Evolutionary conservation across 495 filamentous ascomycete species (phyloP), one percentile per base, ranked within the genome.

Genomic region (Xylaria venustula): DNA sequence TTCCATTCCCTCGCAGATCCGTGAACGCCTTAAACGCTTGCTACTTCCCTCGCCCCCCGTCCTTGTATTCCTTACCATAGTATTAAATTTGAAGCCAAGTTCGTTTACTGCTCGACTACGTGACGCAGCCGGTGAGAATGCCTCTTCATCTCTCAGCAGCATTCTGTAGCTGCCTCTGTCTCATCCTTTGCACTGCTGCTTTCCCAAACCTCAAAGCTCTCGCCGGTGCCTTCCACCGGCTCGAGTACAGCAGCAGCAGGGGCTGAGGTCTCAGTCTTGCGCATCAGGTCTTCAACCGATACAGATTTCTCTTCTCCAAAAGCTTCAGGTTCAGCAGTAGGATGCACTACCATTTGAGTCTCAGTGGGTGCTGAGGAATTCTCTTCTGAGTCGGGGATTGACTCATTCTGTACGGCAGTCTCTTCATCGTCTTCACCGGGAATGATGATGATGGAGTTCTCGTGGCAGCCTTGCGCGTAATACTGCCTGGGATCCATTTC

Each of bases 401-500:
- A 72, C 7, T 54, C 60, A 25, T 59, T 63, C 44, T 50, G 48
- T 14, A 20, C 37, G n/a, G 54, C 41, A 7, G 28, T 20, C n/a
- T 65, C 67, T 25, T 79, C 74, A 7, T 81, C 77, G 9, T 86
- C 84, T 32, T 89, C 85, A 8, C 78, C 85, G 19, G 82, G 79
- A 7, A 89, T 67, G 40, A 87, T 74, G 25, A 85, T 74, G 54
- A 84, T 79, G 1, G 84, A 86, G 30, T 81, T 79, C 32, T 81
- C 84, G 69, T 90, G 83, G 46, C 83, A 85, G 4, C 85, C 90
- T 9, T 84, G 81, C 15, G 84, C 84, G 63, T 90, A 93, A 75
- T 86, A 95, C 46, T 92, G 89, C 20, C 83, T 77, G 12, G 84
- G 85, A 42, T 85, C 79, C 61, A 95, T 84, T 71, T 92, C 87